Conservation (phyloP, 2,329 filamentous ascomycete genomes). For the Colletotrichum camelliae region DNA sequence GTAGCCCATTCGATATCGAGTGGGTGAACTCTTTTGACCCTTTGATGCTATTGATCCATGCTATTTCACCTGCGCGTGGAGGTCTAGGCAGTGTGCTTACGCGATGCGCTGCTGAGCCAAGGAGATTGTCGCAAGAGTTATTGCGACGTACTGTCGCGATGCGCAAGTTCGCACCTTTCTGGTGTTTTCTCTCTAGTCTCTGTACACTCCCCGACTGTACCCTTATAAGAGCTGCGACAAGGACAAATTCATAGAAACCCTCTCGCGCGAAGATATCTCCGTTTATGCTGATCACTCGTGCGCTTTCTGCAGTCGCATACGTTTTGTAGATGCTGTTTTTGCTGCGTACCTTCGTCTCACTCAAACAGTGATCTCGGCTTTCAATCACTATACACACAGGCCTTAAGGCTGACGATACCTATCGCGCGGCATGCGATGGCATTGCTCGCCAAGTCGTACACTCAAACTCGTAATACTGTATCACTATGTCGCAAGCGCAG, state of each 20-base stretch:
- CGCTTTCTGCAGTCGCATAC: neutral
- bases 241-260: neutral
- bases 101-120: neutral
- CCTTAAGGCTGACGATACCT: neutral
- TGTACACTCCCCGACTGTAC: fast-evolving
- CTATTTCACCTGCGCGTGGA: neutral
- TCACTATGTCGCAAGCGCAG: neutral
- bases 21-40: conserved; percentile 1
- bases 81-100: neutral
- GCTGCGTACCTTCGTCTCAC: neutral
- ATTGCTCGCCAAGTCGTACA: neutral
- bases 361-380: neutral
- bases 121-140: neutral
- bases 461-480: neutral
- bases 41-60: neutral
- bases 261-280: neutral
- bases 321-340: neutral
- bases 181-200: neutral
- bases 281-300: neutral
- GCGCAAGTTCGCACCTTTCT: neutral
- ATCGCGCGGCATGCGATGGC: neutral
- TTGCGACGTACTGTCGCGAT: neutral
- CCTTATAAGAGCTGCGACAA: neutral
- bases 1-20: neutral
- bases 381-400: neutral